phyloP scores from a whole-genome alignment of 306 rosid species.

The Cercis canadensis region DNA sequence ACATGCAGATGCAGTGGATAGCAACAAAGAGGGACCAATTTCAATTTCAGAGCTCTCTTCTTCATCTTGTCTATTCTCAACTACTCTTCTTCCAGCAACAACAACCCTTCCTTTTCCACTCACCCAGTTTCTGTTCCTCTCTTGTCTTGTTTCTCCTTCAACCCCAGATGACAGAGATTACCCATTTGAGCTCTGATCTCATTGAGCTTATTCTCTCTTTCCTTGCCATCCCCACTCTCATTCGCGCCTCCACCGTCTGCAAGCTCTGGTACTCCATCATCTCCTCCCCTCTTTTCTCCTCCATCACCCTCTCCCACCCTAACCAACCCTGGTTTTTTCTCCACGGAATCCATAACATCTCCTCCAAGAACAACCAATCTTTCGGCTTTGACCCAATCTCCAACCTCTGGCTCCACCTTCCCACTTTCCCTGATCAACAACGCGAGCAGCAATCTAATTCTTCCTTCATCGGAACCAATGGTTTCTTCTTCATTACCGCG shows the following conservation, averaged over 20 bases:
- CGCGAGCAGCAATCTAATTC: slow-evolving; percentile 42
- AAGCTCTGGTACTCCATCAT: slow-evolving; percentile 69
- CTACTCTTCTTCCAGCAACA: neutral
- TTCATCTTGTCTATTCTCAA: no score
- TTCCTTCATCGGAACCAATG: slow-evolving; percentile 65
- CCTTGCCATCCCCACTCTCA: slow-evolving; percentile 65
- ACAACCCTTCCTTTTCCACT: neutral
- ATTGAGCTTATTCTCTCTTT: slow-evolving; percentile 62
- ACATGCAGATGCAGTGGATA: no score
- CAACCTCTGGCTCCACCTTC: slow-evolving; percentile 68
- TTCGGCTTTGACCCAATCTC: slow-evolving; percentile 84
- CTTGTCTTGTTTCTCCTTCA: neutral
- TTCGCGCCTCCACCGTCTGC: slow-evolving; percentile 72
- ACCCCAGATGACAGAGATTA: slow-evolving; percentile 52
- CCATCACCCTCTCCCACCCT: neutral
- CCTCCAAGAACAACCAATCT: slow-evolving; percentile 76
- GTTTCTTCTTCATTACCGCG: slow-evolving; percentile 71
- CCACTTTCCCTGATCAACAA: slow-evolving; percentile 38
- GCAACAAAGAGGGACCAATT: no score
- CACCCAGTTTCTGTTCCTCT: neutral
- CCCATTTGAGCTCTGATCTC: slow-evolving; percentile 60
- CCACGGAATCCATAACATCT: slow-evolving; percentile 77
- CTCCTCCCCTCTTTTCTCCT: slow-evolving; percentile 56
- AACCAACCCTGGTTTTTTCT: slow-evolving; percentile 79
- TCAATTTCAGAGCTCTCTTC: no score